A percentile compares a stretch with the other conserved stretches of the same genome.
Evolutionary conservation across 352 stramenopile genomes (phyloP).

Genomic region (Thalassiosira livingstoniorum): DNA sequence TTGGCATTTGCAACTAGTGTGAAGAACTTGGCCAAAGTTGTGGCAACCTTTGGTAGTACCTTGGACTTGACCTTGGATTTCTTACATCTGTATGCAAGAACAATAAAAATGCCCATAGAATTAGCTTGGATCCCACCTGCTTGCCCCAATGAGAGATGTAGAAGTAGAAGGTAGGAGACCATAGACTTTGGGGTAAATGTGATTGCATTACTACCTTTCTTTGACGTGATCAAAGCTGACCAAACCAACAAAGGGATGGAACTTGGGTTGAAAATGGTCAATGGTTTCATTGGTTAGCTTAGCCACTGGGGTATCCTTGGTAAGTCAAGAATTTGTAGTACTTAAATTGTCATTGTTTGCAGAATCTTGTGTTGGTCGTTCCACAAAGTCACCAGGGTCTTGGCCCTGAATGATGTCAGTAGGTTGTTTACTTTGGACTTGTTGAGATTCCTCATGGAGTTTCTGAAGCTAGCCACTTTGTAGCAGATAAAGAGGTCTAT

Average conservation of each 20-base stretch:
- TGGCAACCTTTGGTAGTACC: background rate
- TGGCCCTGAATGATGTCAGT: background rate
- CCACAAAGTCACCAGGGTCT: background rate
- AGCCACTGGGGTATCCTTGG: conserved; percentile 8
- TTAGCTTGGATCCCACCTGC: conserved; percentile 4
- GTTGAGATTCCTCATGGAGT: background rate
- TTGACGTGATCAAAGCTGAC: background rate
- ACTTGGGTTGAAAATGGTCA: background rate
- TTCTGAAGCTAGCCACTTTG: background rate
- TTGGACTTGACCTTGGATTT: background rate
- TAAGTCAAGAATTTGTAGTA: conserved; percentile 19
- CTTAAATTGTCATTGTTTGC: conserved; percentile 22
- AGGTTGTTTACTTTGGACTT: background rate
- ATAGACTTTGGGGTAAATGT: background rate
- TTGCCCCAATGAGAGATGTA: background rate
- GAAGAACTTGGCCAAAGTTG: conserved; percentile 17
- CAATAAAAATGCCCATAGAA: conserved; percentile 14
- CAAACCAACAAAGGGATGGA: background rate
- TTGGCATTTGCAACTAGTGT: conserved; percentile 15
- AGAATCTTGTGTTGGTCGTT: conserved; percentile 4
- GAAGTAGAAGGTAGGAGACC: background rate
- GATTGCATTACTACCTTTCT: background rate
- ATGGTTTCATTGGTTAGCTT: background rate
- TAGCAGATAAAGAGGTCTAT: background rate
- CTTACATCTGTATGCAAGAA: background rate